A percentile compares a stretch with the other conserved stretches of the same genome.
Evolutionary conservation across 371 early-diverging fungal genomes (phyloP).

Genomic region (Syncephalis fuscata): DNA sequence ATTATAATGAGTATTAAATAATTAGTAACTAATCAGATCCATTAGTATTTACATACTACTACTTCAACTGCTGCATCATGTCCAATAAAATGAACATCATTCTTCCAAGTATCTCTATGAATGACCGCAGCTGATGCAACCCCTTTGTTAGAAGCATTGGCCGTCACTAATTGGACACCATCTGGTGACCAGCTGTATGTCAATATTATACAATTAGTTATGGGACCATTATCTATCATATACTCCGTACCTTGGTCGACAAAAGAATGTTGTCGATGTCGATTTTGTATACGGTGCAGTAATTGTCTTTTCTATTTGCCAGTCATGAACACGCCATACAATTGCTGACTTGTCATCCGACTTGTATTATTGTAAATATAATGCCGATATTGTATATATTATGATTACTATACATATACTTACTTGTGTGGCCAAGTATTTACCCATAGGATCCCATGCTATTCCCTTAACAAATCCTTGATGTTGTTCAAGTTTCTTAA

Average conservation of each 20-base stretch:
- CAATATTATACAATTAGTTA: background rate
- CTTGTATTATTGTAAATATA: conserved; percentile 15
- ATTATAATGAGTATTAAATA: conserved; percentile 1
- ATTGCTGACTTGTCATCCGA: conserved; percentile 82
- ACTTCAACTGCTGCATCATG: conserved; percentile 84
- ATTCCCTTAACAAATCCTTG: conserved; percentile 90
- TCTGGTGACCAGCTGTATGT: conserved; percentile 82
- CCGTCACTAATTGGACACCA: conserved; percentile 72
- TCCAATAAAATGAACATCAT: conserved; percentile 75
- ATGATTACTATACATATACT: background rate
- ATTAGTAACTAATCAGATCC: background rate
- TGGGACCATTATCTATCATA: background rate
- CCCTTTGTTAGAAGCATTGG: conserved; percentile 74
- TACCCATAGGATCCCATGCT: conserved; percentile 90
- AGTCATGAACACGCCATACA: conserved; percentile 77
- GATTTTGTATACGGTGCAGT: conserved; percentile 59
- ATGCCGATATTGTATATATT: background rate
- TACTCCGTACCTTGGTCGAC: conserved; percentile 50
- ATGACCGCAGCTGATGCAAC: conserved; percentile 75
- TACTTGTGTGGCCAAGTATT: conserved; percentile 85
- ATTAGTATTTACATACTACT: conserved; percentile 32
- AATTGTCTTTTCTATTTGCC: conserved; percentile 59
- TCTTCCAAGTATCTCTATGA: conserved; percentile 55
- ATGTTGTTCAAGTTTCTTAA: conserved; percentile 52
- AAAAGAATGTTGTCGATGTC: conserved; percentile 71